Evolutionary conservation across 305 asterid species (phyloP), one percentile per base, ranked within the genome.

Genomic region (Euphrasia arctica): DNA sequence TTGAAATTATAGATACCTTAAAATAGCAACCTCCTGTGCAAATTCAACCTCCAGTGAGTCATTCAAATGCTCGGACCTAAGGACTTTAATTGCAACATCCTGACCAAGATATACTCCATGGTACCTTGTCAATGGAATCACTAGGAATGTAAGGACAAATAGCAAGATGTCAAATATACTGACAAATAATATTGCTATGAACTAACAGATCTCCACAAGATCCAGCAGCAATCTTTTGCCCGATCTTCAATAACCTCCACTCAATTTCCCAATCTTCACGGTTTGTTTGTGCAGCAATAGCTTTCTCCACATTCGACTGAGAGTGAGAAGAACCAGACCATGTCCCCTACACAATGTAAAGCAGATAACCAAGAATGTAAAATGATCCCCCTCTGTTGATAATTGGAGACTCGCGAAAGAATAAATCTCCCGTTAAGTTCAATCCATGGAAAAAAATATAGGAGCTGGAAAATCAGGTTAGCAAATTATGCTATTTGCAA

Each of bases 141-240:
- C 41, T 48, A 32, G 49, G 68, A 69, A 54, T 56, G 45, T 76
- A 58, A 76, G 71, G 52, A 56, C 51, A 64, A 50, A 71, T 15
- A 39, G 58, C 59, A 62, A 69, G 45, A 60, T 63, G 61, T 31
- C n/a, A 60, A 61, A 66, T 3, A 61, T 52, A 67, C 34, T 50
- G 55, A 65, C 36, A 55, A 58, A 52, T 64, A 47, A 45, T 56
- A 54, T 68, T 60, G 72, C n/a, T 58, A 63, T 61, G 64, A 70
- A 88, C 97, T 78, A 71, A 93, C 99, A 90, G 75, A 67, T 86
- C 89, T 67, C 92, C 94, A 63, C 90, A 88, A 74, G 97, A 90
- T 62, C 99, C 99, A 58, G 84, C 87, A 70, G 94, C 96, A 4
- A 88, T 80, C 82, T 77, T 88, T 70, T 84, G 92, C 75, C 88